Base-by-base conservation (phyloP, 106 monocot genomes). In the Platanthera zijinensis region DNA sequence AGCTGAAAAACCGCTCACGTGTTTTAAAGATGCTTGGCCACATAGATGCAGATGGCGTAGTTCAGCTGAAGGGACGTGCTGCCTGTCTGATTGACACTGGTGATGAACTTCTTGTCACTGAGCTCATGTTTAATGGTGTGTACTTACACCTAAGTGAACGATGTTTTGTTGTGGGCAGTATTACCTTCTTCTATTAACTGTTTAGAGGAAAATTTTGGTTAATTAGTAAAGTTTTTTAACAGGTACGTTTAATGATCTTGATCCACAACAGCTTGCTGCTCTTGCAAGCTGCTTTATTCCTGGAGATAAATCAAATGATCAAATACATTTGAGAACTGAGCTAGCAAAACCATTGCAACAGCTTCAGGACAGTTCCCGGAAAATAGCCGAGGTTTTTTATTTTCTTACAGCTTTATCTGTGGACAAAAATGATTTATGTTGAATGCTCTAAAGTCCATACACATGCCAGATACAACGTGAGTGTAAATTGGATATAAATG, bases 231-330 rank as follows among this genome's bases (percentile, higher is more conserved):
- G 9, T 30, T 28, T 62, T 77, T 14, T 67, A 11, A 25, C 48
- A 95, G 95, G 95, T 76, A 99, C 99, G 46, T 99, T 99, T 88
- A 94, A 94, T 85, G 94, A 99, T 85, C 94, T 99, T 64, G 94
- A 99, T 86, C 94, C 83, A 63, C 94, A 99, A 73, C 99, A 94
- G 83, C 85, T 88, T 69, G 92, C 88, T 72, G 92, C 99, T 46
- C 86, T 99, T 76, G 94, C 90, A 70, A 99, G 99, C 75, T 99
- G 99, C 75, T 99, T 99, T 75, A 87, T 99, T 73, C 99, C 99
- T 69, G 88, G 91, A 52, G 99, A 99, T 78, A 99, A 99, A 81
- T 99, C 99, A 71, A 94, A 86, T 78, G 99, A 99, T 67, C 92
- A 94, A 86, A 79, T 92, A 81, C 87, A 86, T 81, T 78, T 94